These are phyloP conservation scores for Fraxinus americana DNA, from an alignment of 257 asterid genomes.

Conservation along the genomic window DNA sequence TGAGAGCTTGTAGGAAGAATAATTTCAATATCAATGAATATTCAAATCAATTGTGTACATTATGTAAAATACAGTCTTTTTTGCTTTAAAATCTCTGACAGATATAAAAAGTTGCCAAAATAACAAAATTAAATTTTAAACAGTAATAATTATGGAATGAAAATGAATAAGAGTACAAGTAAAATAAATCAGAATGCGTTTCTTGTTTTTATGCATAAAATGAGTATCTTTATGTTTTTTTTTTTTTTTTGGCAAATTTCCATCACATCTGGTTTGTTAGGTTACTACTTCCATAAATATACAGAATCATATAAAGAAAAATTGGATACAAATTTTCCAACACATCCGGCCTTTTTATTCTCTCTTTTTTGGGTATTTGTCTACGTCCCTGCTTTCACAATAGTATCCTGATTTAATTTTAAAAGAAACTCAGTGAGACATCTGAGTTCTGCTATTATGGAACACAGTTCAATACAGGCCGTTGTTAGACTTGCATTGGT, in stretches of 20 bases:
- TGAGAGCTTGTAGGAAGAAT: not conserved
- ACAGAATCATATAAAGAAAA: not conserved
- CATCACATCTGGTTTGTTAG: not conserved
- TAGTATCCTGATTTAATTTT: not conserved
- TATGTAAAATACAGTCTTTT: too few relatives aligned
- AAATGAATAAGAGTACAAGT: not conserved
- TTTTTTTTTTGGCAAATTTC: not conserved
- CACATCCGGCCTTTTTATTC: not conserved
- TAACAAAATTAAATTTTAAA: too few relatives aligned
- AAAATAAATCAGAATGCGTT: too few relatives aligned
- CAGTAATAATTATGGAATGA: not conserved
- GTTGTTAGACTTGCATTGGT: not conserved
- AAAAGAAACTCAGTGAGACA: not conserved
- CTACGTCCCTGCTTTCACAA: too few relatives aligned
- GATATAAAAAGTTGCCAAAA: not conserved
- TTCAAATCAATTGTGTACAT: not conserved
- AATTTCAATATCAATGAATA: too few relatives aligned
- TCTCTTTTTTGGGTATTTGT: too few relatives aligned
- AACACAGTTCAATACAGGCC: not conserved
- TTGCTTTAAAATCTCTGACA: not conserved
- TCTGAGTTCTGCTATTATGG: slow-evolving; percentile 6
- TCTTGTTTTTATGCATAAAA: too few relatives aligned
- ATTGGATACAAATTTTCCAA: not conserved
- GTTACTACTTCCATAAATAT: too few relatives aligned
- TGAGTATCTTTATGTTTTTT: too few relatives aligned